Percentiles rank a stretch among this genome's conserved stretches.
These are phyloP conservation scores for Cryptococcus neoformans DNA, from an alignment of 1,284 basidiomycete genomes.

Conservation along the genomic window DNA sequence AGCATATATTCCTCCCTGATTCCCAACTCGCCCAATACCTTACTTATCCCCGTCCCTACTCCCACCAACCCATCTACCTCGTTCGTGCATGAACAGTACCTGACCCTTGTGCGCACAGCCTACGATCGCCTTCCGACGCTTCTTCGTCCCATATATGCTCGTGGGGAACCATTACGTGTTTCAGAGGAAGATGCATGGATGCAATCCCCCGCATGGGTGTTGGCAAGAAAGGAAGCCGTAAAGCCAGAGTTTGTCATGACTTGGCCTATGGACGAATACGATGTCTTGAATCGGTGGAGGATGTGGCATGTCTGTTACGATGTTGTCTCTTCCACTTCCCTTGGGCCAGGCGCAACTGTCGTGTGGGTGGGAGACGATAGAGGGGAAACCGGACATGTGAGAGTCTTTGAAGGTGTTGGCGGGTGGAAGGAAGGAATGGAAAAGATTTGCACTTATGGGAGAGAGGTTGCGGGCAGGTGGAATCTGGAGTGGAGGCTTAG, in stretches of 20 bases:
- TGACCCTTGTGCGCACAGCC: conserved; percentile 24
- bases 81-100: neutral
- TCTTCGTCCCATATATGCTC: conserved; percentile 18
- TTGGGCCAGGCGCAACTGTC: conserved; percentile 14
- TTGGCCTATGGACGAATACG: conserved; percentile 38
- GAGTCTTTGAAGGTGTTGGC: conserved; percentile 7
- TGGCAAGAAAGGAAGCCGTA: conserved; percentile 20
- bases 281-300: conserved; percentile 37
- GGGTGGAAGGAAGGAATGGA: conserved; percentile 6
- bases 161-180: conserved; percentile 14
- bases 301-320: conserved; percentile 30
- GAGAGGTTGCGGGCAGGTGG: conserved; percentile 10
- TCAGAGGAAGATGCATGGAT: conserved; percentile 8
- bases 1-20: conserved; percentile 1
- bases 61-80: neutral
- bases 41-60: conserved; percentile 14
- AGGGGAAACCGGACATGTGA: conserved; percentile 30
- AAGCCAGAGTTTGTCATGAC: conserved; percentile 30
- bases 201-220: conserved; percentile 32
- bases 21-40: neutral
- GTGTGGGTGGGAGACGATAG: conserved; percentile 26
- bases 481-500: conserved; percentile 31
- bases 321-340: neutral
- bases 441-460: conserved; percentile 9
- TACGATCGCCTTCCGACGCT: conserved; percentile 28